Percentiles rank a stretch among this genome's conserved stretches.
Evolutionary conservation across 805 yeast species (phyloP).

Genomic region (Sugiyamaella marilandica): DNA sequence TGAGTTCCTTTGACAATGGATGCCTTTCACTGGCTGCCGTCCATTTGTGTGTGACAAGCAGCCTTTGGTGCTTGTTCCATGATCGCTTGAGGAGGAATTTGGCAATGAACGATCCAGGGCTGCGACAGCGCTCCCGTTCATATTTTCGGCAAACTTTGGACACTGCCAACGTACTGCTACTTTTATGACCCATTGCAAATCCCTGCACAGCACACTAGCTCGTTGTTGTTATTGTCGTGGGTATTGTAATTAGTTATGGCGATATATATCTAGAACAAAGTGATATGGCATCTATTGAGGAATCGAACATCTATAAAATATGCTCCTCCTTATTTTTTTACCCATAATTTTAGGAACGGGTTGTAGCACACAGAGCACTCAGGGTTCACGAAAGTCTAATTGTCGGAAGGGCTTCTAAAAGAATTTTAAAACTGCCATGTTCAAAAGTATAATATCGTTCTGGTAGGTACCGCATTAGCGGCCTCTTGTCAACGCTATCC

Average conservation of each 20-base stretch:
- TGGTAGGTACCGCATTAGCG: no score
- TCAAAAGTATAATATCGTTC: no score
- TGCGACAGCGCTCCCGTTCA: not conserved
- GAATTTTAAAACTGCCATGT: no score
- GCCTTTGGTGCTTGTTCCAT: not conserved
- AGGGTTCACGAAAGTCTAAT: not conserved
- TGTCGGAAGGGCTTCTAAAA: not conserved
- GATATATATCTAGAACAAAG: not conserved
- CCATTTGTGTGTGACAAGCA: not conserved
- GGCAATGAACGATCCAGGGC: not conserved
- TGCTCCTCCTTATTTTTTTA: no score
- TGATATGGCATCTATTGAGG: not conserved
- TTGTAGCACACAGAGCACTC: not conserved
- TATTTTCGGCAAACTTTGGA: no score
- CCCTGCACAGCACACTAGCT: no score
- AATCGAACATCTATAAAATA: not conserved
- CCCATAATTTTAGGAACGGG: not conserved
- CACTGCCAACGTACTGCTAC: no score
- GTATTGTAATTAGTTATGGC: not conserved
- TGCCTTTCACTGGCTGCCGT: not conserved
- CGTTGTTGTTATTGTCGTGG: no score
- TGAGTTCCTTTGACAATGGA: not conserved
- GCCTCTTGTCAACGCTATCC: not conserved
- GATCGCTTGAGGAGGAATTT: not conserved
- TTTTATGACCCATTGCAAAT: no score